Base-by-base conservation (phyloP, 1,284 basidiomycete species). In the Polyporus tsugae region DNA sequence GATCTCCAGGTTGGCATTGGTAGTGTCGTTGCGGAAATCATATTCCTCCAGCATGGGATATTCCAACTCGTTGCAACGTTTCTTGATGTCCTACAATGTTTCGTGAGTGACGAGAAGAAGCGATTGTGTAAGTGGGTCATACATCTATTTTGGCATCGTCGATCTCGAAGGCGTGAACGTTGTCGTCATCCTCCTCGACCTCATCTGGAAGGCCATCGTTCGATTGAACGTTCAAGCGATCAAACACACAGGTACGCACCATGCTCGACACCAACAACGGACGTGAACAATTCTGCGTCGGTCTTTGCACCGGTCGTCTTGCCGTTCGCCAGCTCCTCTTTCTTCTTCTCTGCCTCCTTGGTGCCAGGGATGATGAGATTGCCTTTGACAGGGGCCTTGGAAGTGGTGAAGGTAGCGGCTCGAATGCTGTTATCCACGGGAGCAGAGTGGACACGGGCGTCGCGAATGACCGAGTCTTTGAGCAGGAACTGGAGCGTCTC, bases 31-130 rank as follows among this genome's bases (percentile, higher is more conserved):
- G 53, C 96, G 87, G 85, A 98, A 99, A 80, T 99, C 97, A 78
- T 99, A 99, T 80, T 99, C 97, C 80, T 99, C 97, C 61, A 98
- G 85, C 88, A 98, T 97, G 2, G 97, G 97, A 73, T 96, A 95
- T 77, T 98, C 95, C 53, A 98, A 87, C 74, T 97, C 96, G 75
- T 96, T 96, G 78, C 97, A 98, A 53, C 94, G 90, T 75, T 94
- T 94, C 80, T 97, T 96, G 65, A 97, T 95, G 70, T 94, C 94
- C 94, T 96, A 66, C 35, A 67, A 65, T 39, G 38, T 61, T 46
- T 55, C 61, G 25, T 53, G 42, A 53, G 33, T 10, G 52, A 7
- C 17, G 25, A 42, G 5, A 33, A 61, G 44, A 58, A 58, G 36
- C 41, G 10, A 42, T 15, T 41, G 39, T 35, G 42, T 52, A 19